Evolutionary conservation across 768 basidiomycete species (phyloP), one percentile per base, ranked within the genome.

Genomic region (Lanmaoa pseudosensibilis): DNA sequence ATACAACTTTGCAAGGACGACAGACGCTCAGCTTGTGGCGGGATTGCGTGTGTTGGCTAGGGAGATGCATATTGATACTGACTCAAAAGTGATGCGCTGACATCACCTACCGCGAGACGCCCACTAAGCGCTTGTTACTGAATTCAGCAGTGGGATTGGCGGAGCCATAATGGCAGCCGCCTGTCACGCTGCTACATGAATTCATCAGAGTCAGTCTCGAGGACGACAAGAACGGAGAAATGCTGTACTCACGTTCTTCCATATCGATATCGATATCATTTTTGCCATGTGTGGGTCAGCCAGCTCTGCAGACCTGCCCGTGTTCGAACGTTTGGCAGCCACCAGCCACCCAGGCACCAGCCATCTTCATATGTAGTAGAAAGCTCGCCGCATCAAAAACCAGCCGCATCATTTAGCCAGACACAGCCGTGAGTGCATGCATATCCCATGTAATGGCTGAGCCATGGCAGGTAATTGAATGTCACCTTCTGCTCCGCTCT

Each of bases 401-500:
- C 60, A 27, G 65, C 65, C 65, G 51, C 62, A 64, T 61, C 36
- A 57, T 38, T 57, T 45, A 48, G 10, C 46, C 37, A 34, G 38
- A 41, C 65, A 65, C 61, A 63, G 64, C 64, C 46, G 54, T 47
- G 36, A 45, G 48, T 43, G 18, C 38, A 36, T 12, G 46, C 16
- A n/a, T 16, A 6, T 27, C 25, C 37, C 37, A 13, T 45, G 52
- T 30, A 18, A 50, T 56, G n/a, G n/a, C n/a, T n/a, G n/a, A n/a
- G n/a, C n/a, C n/a, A n/a, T n/a, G 54, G 25, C 44, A 52, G 25
- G n/a, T 33, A 47, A 38, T 34, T 50, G 25, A 56, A 48, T 30
- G 41, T 41, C 33, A 54, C 52, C 34, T 54, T 43, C 45, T 44
- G 33, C 66, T 69, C 66, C 66, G 66, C 67, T 60, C 58, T 55